These are phyloP conservation scores for Erodium maritimum DNA, from an alignment of 345 rosid genomes.

Conservation along the genomic window DNA sequence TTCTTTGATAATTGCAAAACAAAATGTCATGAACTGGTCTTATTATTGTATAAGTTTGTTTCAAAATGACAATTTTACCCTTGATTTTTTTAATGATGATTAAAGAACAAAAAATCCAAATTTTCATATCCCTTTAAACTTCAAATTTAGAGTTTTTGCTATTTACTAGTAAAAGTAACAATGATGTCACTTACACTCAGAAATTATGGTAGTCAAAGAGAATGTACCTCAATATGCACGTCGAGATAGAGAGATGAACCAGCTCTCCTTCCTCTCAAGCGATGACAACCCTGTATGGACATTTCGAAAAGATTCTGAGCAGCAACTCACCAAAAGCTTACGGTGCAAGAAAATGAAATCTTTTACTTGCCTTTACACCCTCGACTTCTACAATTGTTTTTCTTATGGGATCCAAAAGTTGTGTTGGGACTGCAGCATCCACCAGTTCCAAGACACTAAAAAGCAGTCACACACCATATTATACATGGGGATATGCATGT, in stretches of 20 bases:
- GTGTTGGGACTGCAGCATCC: constrained; percentile 81
- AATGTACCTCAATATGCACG: constrained; percentile 81
- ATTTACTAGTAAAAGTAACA: no score
- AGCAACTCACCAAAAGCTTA: neutral
- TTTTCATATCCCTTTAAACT: no score
- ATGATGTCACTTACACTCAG: no score
- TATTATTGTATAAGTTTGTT: no score
- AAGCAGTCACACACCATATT: constrained; percentile 3
- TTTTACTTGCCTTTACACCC: constrained; percentile 55
- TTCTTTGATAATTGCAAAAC: neutral
- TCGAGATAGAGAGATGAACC: constrained; percentile 84
- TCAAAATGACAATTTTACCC: no score
- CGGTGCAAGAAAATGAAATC: neutral
- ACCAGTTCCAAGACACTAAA: constrained; percentile 80
- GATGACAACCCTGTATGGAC: constrained; percentile 70
- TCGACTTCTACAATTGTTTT: constrained; percentile 64
- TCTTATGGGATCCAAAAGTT: constrained; percentile 54
- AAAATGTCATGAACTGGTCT: no score
- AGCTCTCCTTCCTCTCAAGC: constrained; percentile 89
- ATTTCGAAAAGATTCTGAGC: constrained; percentile 1
- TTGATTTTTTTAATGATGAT: no score
- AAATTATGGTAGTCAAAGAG: neutral
- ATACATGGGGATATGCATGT: constrained; percentile 2
- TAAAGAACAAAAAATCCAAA: no score
- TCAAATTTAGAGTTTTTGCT: no score